Conservation (phyloP, 176 grass and related monocot genomes). For the Echinochloa phyllopogon region DNA sequence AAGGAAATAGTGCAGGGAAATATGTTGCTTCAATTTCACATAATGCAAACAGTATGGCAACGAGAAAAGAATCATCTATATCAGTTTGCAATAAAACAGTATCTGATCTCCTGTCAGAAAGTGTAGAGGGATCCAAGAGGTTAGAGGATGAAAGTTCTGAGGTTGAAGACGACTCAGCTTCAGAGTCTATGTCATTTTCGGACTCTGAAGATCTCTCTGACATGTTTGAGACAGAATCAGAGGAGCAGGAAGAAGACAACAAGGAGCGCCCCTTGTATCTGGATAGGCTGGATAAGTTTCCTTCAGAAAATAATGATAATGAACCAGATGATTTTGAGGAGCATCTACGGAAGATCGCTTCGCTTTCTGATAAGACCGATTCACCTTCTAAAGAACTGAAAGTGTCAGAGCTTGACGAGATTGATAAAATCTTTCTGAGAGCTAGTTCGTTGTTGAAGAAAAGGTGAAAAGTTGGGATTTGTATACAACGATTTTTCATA, state of each 20-base stretch:
- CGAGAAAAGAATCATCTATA: conserved; percentile 26
- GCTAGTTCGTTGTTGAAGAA: conserved; percentile 91
- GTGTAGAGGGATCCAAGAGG: conserved; percentile 39
- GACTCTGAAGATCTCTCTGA: conserved; percentile 88
- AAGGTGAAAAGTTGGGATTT: conserved; percentile 49
- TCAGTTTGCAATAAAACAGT: conserved; percentile 42
- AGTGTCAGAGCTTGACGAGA: conserved; percentile 82
- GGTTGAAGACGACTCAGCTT: conserved; percentile 52
- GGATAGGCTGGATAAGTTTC: conserved; percentile 82
- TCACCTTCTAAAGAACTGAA: conserved; percentile 73
- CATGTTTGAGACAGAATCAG: conserved; percentile 90
- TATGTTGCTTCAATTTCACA: conserved; percentile 40
- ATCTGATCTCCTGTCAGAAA: conserved; percentile 50
- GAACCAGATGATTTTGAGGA: conserved; percentile 83
- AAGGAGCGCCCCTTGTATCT: conserved; percentile 67
- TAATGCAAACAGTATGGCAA: conserved; percentile 18
- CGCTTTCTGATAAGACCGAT: conserved; percentile 63
- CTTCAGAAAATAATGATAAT: conserved; percentile 49
- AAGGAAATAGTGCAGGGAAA: conserved; percentile 29
- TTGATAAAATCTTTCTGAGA: conserved; percentile 96
- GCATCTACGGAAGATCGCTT: conserved; percentile 82
- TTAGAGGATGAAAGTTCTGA: conserved; percentile 50
- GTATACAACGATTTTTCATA: neutral
- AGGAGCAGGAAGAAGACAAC: conserved; percentile 53
- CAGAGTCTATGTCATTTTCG: conserved; percentile 62